Percentiles rank a stretch among this genome's conserved stretches.
Conservation (phyloP, 106 monocot species). For the Dioscorea zingiberensis region DNA sequence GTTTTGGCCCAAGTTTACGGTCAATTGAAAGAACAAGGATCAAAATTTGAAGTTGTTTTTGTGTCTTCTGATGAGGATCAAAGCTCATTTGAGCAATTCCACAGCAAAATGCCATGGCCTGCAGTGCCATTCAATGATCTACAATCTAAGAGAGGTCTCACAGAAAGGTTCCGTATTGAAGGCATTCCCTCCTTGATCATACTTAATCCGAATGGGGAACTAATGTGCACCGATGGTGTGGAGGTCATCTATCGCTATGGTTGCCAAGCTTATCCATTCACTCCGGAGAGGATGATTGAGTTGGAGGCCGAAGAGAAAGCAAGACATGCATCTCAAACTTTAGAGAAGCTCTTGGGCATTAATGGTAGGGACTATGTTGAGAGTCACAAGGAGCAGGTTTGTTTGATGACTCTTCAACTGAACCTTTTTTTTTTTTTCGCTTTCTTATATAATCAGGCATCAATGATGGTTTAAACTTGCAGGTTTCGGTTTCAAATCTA, state of each 20-base stretch:
- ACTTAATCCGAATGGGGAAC: conserved; percentile 22
- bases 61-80: conserved; percentile 54
- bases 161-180: conserved; percentile 32
- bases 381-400: conserved; percentile 26
- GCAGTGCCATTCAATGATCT: conserved; percentile 42
- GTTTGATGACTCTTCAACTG: neutral
- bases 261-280: conserved; percentile 32
- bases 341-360: conserved; percentile 36
- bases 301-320: conserved; percentile 39
- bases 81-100: conserved; percentile 38
- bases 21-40: conserved; percentile 26
- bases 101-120: conserved; percentile 45
- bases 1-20: conserved; percentile 27
- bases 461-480: conserved; percentile 6
- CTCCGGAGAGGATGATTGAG: conserved; percentile 23
- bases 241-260: conserved; percentile 32
- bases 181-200: conserved; percentile 44
- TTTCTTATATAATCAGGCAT: neutral
- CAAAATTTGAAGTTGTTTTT: conserved; percentile 37
- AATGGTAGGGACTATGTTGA: conserved; percentile 35
- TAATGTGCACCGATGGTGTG: conserved; percentile 22
- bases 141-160: conserved; percentile 27
- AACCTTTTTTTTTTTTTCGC: conserved; percentile 4
- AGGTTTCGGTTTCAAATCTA: conserved; percentile 44
- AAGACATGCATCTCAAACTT: conserved; percentile 37